These are phyloP conservation scores for Raphanus raphanistrum DNA, from an alignment of 345 rosid species.

Conservation along the genomic window DNA sequence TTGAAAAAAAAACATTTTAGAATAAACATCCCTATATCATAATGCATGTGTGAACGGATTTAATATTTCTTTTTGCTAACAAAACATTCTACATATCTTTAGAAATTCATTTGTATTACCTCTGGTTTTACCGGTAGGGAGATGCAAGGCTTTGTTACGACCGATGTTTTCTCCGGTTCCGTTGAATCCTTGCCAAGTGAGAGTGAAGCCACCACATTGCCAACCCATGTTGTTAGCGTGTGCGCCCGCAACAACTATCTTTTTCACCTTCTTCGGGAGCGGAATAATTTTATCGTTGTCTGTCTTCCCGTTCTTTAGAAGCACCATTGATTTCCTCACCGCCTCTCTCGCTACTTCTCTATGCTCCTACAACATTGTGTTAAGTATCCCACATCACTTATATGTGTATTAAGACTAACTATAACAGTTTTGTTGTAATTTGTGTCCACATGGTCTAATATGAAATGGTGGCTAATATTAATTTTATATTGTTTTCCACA, in stretches of 20 bases:
- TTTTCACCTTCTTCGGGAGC: constrained; percentile 54
- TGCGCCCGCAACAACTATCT: constrained; percentile 60
- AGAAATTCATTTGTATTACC: constrained; percentile 9
- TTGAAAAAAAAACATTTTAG: neutral
- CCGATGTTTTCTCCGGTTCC: constrained; percentile 42
- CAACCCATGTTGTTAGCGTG: constrained; percentile 73
- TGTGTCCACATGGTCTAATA: neutral
- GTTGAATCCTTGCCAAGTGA: constrained; percentile 61
- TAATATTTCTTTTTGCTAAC: no score
- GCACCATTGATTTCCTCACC: constrained; percentile 74
- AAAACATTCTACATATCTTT: neutral
- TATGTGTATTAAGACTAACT: neutral
- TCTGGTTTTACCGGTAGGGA: constrained; percentile 34
- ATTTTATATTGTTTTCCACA: neutral
- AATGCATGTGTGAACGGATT: neutral
- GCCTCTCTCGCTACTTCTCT: constrained; percentile 74
- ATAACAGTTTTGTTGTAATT: neutral
- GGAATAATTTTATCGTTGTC: constrained; percentile 51
- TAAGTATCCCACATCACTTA: neutral
- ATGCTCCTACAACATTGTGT: constrained; percentile 49
- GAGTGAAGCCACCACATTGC: constrained; percentile 80
- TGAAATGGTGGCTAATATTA: neutral
- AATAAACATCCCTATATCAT: neutral
- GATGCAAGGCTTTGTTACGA: neutral
- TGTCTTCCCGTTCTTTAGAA: constrained; percentile 65